phyloP scores from a whole-genome alignment of 306 rosid genomes.

The Vachellia pachyceras region DNA sequence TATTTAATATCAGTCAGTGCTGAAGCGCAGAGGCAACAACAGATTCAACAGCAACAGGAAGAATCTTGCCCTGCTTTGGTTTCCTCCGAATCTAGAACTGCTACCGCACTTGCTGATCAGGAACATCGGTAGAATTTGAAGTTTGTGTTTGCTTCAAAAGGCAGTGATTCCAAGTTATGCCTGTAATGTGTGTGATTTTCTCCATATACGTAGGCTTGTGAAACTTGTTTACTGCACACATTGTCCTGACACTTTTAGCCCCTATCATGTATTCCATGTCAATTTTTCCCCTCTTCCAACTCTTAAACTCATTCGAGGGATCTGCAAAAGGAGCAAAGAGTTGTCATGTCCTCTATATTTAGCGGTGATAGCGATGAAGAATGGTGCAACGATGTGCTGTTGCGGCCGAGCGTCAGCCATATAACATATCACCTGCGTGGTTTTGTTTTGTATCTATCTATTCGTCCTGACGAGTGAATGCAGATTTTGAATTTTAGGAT shows the following conservation, averaged over 20 bases:
- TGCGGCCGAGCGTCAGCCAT: constrained; percentile 28
- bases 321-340: constrained; percentile 68
- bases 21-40: constrained; percentile 86
- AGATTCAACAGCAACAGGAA: constrained; percentile 68
- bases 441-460: constrained; percentile 25
- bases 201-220: neutral
- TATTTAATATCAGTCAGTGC: constrained; percentile 59
- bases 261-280: neutral
- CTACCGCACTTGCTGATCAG: constrained; percentile 77
- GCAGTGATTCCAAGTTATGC: constrained; percentile 71
- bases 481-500: neutral
- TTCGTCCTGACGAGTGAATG: constrained; percentile 7
- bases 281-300: neutral
- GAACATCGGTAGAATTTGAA: constrained; percentile 87
- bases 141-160: constrained; percentile 92
- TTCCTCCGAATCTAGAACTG: constrained; percentile 62
- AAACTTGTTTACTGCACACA: neutral
- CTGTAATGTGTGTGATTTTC: neutral
- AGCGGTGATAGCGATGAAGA: constrained; percentile 77
- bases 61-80: constrained; percentile 56
- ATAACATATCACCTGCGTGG: constrained; percentile 20
- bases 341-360: constrained; percentile 64
- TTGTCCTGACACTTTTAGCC: neutral
- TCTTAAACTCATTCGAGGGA: constrained; percentile 47
- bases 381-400: constrained; percentile 27